Conservation (phyloP, 1,284 basidiomycete species). For the Ganoderma meredithae region DNA sequence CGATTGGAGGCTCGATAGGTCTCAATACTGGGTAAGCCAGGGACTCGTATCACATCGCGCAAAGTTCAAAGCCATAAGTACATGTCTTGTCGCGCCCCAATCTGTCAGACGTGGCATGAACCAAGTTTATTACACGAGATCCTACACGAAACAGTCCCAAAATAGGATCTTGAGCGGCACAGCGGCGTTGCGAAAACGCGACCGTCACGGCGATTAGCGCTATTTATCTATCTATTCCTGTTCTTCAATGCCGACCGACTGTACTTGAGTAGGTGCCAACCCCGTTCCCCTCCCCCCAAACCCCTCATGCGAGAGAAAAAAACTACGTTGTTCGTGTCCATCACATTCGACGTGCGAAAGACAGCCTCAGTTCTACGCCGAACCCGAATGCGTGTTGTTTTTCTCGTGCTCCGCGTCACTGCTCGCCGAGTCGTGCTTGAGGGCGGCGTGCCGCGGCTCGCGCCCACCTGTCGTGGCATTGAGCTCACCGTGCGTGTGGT, state of each 20-base stretch:
- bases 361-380: neutral
- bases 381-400: slow-evolving; percentile 3
- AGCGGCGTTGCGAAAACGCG: too few relatives aligned
- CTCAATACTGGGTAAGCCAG: too few relatives aligned
- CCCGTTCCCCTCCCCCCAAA: too few relatives aligned
- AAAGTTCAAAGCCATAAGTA: too few relatives aligned
- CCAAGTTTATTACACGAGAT: neutral
- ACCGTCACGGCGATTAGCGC: neutral
- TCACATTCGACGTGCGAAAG: too few relatives aligned
- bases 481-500: slow-evolving; percentile 39
- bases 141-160: neutral
- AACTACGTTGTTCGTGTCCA: too few relatives aligned
- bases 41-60: too few relatives aligned
- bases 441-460: slow-evolving; percentile 37
- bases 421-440: slow-evolving; percentile 23
- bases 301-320: neutral
- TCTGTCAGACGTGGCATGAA: neutral
- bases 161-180: neutral
- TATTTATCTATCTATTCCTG: neutral
- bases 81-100: neutral
- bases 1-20: too few relatives aligned
- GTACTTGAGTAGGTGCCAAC: too few relatives aligned
- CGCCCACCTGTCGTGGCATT: slow-evolving; percentile 39
- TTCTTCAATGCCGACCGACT: neutral
- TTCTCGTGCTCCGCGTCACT: slow-evolving; percentile 31